Evolutionary conservation across 2,329 filamentous ascomycete species (phyloP).

Genomic region (Aspergillus sp.): DNA sequence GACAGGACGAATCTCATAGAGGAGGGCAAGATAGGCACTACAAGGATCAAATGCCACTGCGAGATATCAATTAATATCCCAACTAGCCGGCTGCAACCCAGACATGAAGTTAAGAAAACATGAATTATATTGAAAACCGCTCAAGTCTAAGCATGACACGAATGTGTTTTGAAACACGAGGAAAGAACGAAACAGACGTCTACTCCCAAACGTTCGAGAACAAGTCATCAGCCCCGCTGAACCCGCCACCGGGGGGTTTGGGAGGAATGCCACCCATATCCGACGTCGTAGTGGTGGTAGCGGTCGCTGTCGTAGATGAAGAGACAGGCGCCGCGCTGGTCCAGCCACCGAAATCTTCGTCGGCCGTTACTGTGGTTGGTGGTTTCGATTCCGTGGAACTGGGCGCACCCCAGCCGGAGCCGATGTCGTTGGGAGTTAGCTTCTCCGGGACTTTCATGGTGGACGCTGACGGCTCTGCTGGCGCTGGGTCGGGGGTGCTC

Average conservation of each 20-base stretch:
- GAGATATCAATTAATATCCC: too few species aligned
- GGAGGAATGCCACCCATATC: slow-evolving; percentile 9
- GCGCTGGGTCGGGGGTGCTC: slow-evolving; percentile 54
- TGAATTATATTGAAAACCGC: background rate
- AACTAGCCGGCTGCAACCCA: too few species aligned
- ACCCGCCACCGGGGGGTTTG: slow-evolving; percentile 53
- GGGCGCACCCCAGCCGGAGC: slow-evolving; percentile 52
- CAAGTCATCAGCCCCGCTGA: slow-evolving; percentile 63
- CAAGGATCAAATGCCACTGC: too few species aligned
- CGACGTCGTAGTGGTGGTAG: slow-evolving; percentile 25
- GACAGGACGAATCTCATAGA: too few species aligned
- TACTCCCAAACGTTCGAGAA: slow-evolving; percentile 96
- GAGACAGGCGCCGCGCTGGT: slow-evolving; percentile 58
- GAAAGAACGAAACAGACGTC: slow-evolving; percentile 2
- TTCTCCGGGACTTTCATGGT: slow-evolving; percentile 37
- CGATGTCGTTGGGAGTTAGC: slow-evolving; percentile 52
- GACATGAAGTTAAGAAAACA: background rate
- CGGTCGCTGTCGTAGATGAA: slow-evolving; percentile 32
- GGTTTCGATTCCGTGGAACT: slow-evolving; percentile 26
- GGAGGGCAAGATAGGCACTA: background rate
- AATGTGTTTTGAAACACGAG: background rate
- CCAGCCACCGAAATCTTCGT: slow-evolving; percentile 97
- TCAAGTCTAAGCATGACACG: background rate
- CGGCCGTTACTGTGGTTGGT: slow-evolving; percentile 63
- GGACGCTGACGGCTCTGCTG: slow-evolving; percentile 23